phyloP scores from a whole-genome alignment of 2,329 filamentous ascomycete species.

The Peltaster fructicola region DNA sequence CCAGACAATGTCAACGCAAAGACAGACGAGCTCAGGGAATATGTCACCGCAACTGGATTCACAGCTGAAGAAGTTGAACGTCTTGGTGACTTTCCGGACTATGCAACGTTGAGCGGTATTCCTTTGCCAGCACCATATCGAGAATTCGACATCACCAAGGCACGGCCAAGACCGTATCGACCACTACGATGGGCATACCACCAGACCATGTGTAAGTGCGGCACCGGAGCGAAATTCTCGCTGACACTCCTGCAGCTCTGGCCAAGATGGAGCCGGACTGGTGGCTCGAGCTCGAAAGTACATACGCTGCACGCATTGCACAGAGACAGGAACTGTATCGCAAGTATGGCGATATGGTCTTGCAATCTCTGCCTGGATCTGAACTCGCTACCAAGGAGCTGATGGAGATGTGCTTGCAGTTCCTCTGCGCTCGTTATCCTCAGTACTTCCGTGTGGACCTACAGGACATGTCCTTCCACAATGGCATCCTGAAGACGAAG shows the following conservation, averaged over 20 bases:
- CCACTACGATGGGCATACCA: constrained; percentile 75
- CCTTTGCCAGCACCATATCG: constrained; percentile 46
- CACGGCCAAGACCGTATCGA: constrained; percentile 56
- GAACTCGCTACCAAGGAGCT: constrained; percentile 69
- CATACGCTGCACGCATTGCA: constrained; percentile 48
- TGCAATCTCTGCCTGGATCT: constrained; percentile 53
- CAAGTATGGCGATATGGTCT: constrained; percentile 44
- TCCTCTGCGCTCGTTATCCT: constrained; percentile 61
- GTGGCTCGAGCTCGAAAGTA: constrained; percentile 76
- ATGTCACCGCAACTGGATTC: constrained; percentile 46
- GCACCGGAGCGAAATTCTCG: too few species aligned
- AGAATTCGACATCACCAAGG: constrained; percentile 51
- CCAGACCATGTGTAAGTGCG: constrained; percentile 80
- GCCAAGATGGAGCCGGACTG: constrained; percentile 65
- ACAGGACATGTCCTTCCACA: constrained; percentile 43
- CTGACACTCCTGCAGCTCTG: constrained; percentile 36
- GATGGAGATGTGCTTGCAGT: constrained; percentile 74
- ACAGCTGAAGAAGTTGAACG: constrained; percentile 50
- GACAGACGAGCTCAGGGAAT: constrained; percentile 7
- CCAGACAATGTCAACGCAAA: constrained; percentile 11
- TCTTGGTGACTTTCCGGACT: constrained; percentile 64
- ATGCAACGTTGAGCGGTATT: constrained; percentile 56
- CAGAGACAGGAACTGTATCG: constrained; percentile 50
- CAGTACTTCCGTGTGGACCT: constrained; percentile 47
- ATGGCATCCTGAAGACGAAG: constrained; percentile 46